These are phyloP conservation scores for Stereocaulon alpinum DNA, from an alignment of 495 filamentous ascomycete species.

Conservation along the genomic window DNA sequence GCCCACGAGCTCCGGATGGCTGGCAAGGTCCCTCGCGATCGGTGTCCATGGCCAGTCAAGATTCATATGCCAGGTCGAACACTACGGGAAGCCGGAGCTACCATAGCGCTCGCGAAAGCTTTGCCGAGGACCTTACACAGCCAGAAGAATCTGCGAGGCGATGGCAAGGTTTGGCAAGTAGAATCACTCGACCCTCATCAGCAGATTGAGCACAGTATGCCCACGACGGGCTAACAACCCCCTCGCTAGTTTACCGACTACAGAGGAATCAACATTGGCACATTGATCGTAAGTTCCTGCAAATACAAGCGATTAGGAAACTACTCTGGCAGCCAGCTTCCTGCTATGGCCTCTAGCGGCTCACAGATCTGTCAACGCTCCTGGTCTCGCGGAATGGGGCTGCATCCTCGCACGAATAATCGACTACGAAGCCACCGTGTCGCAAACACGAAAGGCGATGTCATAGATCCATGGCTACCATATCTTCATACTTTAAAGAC, in stretches of 20 bases:
- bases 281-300: too few species aligned
- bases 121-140: neutral
- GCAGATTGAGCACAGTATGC: neutral
- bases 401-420: too few species aligned
- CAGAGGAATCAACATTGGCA: too few species aligned
- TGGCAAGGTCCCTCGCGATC: constrained; percentile 8
- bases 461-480: too few species aligned
- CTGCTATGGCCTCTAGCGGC: too few species aligned
- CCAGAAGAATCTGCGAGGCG: neutral
- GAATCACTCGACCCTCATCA: constrained; percentile 10
- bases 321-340: too few species aligned
- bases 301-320: too few species aligned
- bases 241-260: neutral
- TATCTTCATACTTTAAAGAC: too few species aligned
- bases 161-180: constrained; percentile 16
- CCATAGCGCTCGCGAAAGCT: constrained; percentile 14
- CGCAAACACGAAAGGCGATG: too few species aligned
- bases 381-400: too few species aligned
- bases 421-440: too few species aligned
- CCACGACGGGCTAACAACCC: neutral
- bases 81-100: constrained; percentile 14
- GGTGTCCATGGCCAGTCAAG: neutral
- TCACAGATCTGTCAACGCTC: too few species aligned
- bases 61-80: neutral
- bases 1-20: neutral